Conservation (phyloP, 1,284 basidiomycete genomes). For the Trichosporon inkin region DNA sequence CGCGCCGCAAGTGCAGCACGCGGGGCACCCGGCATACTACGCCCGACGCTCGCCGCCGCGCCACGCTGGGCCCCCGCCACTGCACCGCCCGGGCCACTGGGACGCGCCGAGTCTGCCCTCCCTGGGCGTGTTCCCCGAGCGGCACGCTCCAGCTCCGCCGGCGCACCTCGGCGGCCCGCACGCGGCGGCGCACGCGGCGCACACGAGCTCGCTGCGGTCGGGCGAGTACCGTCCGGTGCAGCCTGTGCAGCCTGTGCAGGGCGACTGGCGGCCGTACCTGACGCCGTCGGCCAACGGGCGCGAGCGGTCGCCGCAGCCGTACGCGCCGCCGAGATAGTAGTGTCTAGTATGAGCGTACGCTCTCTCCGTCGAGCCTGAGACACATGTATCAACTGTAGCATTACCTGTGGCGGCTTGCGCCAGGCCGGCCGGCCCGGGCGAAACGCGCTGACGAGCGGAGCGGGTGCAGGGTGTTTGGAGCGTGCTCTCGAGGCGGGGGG, state of each 20-base stretch:
- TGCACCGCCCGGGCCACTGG: constrained; percentile 7
- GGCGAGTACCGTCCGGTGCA: constrained; percentile 10
- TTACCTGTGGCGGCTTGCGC: too few relatives aligned
- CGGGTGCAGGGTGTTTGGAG: neutral
- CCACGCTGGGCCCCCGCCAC: neutral
- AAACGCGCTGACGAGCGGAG: neutral
- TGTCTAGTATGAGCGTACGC: neutral
- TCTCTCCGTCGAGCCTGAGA: neutral
- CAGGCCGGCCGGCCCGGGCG: too few relatives aligned
- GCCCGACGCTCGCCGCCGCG: neutral
- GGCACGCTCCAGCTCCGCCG: constrained; percentile 1
- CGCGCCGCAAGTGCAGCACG: neutral
- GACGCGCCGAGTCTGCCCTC: constrained; percentile 10
- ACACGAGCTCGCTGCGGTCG: neutral
- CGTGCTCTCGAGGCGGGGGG: too few relatives aligned
- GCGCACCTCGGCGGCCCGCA: neutral
- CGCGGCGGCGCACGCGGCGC: neutral
- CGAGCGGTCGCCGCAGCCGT: constrained; percentile 13
- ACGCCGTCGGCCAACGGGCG: constrained; percentile 10
- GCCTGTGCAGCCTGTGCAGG: neutral
- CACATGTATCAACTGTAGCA: too few relatives aligned
- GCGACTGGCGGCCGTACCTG: constrained; percentile 22
- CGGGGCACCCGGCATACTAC: constrained; percentile 3
- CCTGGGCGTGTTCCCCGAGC: constrained; percentile 18
- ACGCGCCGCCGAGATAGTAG: constrained; percentile 1